Base-by-base conservation (phyloP, 2,329 filamentous ascomycete species). In the Cordyceps pruinosa region DNA sequence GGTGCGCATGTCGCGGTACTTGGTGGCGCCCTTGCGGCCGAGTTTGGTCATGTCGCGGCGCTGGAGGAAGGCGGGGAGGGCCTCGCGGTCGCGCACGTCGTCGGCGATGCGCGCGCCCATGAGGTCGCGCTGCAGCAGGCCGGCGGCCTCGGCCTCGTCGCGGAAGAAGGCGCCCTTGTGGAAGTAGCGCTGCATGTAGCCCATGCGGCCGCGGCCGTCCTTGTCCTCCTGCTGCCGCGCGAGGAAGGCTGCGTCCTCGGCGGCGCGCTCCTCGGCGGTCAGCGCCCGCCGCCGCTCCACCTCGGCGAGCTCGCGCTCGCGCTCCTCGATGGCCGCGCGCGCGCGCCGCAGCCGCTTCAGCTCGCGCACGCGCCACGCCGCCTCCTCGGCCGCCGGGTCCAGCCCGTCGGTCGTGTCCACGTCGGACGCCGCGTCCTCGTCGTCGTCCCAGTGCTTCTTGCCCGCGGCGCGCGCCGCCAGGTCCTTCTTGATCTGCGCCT, bases 121-220 rank as follows among this genome's bases (percentile, higher is more conserved):
- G 62, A 97, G 79, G 68, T 97, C 89, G 47, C 94, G 80, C 67
- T 86, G 82, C 61, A 89, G 85, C 46, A 97, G 76, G 1, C 90
- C 89, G 61, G 89, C 84, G 17, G 84, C 84, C 64, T 86, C 84
- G 52, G 86, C 80, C 65, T 95, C 89, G 53, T 92, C 90, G 63
- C 88, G 88, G 77, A 90, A 97, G 76, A 97, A 99, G 17, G 94
- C 94, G 49, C 94, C 94, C 74, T 92, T 93, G 78, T 99, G 94
- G 72, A 90, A 92, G 75, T 97, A 99, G 69, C 92, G 91, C 68
- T 97, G 92, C 88, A 97, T 90, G 70, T 85, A 97, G 2, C 82
- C 82, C 79, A 94, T 90, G 73, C 93, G 88, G 54, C 90, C 90
- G 60, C 87, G 86, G 51, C 78, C 72, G 60, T 88, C 85, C 65